phyloP scores from a whole-genome alignment of 768 basidiomycete species.

The Suillus spraguei region DNA sequence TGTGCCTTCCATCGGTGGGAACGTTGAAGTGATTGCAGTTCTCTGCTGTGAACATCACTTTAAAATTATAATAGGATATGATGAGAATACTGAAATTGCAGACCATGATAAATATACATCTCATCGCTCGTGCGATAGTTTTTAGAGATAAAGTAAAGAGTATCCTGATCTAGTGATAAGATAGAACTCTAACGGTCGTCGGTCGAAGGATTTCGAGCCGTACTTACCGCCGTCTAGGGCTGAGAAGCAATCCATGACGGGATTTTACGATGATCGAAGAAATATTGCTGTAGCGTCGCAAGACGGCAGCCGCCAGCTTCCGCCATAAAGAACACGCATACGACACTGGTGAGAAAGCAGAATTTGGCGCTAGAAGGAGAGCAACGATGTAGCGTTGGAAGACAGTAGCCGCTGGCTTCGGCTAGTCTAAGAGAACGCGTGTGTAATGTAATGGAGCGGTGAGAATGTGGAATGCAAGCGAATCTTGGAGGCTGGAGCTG shows the following conservation, averaged over 20 bases:
- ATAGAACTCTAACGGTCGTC: background rate
- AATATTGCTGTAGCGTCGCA: background rate
- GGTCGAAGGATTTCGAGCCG: background rate
- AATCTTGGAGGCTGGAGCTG: background rate
- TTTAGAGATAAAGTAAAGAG: background rate
- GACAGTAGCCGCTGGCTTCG: background rate
- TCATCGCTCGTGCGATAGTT: background rate
- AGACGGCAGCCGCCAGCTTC: background rate
- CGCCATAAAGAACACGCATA: background rate
- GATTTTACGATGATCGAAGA: background rate
- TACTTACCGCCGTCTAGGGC: background rate
- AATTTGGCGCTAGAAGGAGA: background rate
- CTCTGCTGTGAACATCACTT: background rate
- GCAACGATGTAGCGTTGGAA: background rate
- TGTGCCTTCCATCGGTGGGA: background rate
- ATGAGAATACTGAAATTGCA: background rate
- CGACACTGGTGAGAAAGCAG: conserved; percentile 6
- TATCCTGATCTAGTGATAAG: background rate
- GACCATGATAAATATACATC: background rate
- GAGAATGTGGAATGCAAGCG: background rate
- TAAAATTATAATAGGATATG: background rate
- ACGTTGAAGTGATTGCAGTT: background rate
- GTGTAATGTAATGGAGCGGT: background rate
- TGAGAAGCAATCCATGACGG: background rate
- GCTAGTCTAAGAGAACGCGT: background rate